Conservation (phyloP, 805 yeast species). For the Lachancea kluyveri region DNA sequence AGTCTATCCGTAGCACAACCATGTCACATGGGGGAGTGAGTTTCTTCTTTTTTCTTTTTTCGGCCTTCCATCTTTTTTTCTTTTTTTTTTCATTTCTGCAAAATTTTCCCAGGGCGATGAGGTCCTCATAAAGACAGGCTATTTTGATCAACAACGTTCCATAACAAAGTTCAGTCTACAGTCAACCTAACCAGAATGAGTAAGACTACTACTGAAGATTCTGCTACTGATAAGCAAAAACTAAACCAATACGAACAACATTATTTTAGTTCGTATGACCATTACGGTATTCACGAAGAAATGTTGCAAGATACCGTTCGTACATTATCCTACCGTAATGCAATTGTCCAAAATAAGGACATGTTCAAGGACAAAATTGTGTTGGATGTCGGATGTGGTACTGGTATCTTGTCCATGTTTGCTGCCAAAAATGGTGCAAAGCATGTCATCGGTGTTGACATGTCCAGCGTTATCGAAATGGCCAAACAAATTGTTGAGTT, state of each 20-base stretch:
- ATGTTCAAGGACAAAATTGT: conserved; percentile 90
- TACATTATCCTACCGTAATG: conserved; percentile 85
- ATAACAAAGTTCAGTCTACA: no score
- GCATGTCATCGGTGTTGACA: conserved; percentile 95
- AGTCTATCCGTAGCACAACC: no score
- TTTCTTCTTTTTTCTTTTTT: no score
- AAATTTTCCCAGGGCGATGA: no score
- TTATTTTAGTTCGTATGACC: conserved; percentile 92
- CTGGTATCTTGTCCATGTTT: conserved; percentile 96
- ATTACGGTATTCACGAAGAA: conserved; percentile 96
- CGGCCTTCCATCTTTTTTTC: no score
- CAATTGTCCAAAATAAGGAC: conserved; percentile 84
- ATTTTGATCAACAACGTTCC: no score
- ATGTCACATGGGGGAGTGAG: no score
- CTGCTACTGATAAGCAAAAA: conserved; percentile 63
- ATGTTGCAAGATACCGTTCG: conserved; percentile 95
- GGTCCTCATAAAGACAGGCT: no score
- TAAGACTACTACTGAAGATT: conserved; percentile 27
- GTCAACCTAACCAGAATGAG: conserved; percentile 13
- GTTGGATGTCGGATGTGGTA: conserved; percentile 97
- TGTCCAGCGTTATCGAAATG: conserved; percentile 93
- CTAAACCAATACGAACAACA: conserved; percentile 80
- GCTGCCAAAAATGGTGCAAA: conserved; percentile 99
- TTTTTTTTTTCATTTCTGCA: no score
- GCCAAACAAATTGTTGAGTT: conserved; percentile 82